Evolutionary conservation across 2,329 filamentous ascomycete genomes (phyloP).

Genomic region (Stachybotrys chartarum): DNA sequence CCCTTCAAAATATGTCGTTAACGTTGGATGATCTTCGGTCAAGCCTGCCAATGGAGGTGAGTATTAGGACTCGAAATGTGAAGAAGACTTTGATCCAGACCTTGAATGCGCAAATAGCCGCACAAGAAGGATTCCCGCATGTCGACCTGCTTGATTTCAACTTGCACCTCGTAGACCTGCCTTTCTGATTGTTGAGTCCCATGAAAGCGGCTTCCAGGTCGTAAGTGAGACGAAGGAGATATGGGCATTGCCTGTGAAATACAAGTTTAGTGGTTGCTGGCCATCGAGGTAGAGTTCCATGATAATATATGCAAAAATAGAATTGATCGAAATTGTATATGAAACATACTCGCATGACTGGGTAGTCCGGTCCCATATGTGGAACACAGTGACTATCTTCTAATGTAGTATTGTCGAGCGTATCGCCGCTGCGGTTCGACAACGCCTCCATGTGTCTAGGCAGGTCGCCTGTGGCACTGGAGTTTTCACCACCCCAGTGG

Average conservation of each 20-base stretch:
- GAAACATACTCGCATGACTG: conserved; percentile 25
- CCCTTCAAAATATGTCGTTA: conserved; percentile 97
- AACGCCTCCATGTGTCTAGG: conserved; percentile 12
- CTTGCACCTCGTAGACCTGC: conserved; percentile 90
- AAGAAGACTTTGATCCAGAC: conserved; percentile 33
- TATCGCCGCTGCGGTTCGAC: neutral
- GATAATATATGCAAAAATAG: conserved; percentile 1
- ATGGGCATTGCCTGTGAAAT: neutral
- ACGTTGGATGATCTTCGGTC: conserved; percentile 91
- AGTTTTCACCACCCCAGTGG: neutral
- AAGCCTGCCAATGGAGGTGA: conserved; percentile 52
- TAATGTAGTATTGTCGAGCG: conserved; percentile 6
- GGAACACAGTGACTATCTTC: conserved; percentile 24
- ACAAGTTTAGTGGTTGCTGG: neutral
- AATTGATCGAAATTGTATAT: neutral
- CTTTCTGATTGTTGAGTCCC: conserved; percentile 91
- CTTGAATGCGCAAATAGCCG: conserved; percentile 92
- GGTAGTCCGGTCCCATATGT: conserved; percentile 30
- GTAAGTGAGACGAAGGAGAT: conserved; percentile 78
- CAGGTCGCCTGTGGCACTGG: conserved; percentile 8
- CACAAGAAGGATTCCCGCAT: conserved; percentile 91
- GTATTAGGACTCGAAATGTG: neutral
- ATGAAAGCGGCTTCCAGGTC: conserved; percentile 78
- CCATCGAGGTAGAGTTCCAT: neutral
- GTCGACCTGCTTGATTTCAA: conserved; percentile 95